Conservation (phyloP, 108 stramenopile species). For the Cyclostephanos invisitatus region DNA sequence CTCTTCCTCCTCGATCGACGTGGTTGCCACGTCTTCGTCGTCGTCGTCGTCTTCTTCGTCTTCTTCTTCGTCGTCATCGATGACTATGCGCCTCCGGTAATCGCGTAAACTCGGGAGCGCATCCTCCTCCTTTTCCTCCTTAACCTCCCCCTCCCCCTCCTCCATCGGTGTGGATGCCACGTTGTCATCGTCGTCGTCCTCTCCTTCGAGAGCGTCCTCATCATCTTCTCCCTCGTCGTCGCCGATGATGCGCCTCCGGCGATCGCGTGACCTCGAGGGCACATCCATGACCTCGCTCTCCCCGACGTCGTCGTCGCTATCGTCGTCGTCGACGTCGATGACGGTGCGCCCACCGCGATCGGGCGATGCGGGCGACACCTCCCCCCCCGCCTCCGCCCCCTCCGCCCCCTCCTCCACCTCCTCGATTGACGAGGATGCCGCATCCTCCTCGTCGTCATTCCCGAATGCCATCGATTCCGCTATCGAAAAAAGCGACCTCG, state of each 20-base stretch:
- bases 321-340: slow-evolving; percentile 26
- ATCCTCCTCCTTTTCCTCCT: slow-evolving; percentile 8
- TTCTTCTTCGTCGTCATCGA: slow-evolving; percentile 17
- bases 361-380: neutral
- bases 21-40: neutral
- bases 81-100: neutral
- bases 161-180: neutral
- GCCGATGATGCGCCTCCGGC: too few species aligned
- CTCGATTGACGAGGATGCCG: too few species aligned
- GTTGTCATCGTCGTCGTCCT: too few species aligned
- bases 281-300: neutral
- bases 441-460: too few species aligned
- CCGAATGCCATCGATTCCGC: neutral
- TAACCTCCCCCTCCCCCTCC: neutral
- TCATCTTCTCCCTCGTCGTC: too few species aligned
- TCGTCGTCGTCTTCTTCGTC: slow-evolving; percentile 4
- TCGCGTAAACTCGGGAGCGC: neutral
- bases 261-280: neutral
- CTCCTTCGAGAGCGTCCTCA: too few species aligned
- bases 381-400: neutral
- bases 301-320: slow-evolving; percentile 3
- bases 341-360: neutral
- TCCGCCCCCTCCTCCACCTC: neutral
- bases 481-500: neutral
- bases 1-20: slow-evolving; percentile 1